These are phyloP conservation scores for Acanthamoeba sp. DNA, from an alignment of 208 protist genomes.

Conservation along the genomic window DNA sequence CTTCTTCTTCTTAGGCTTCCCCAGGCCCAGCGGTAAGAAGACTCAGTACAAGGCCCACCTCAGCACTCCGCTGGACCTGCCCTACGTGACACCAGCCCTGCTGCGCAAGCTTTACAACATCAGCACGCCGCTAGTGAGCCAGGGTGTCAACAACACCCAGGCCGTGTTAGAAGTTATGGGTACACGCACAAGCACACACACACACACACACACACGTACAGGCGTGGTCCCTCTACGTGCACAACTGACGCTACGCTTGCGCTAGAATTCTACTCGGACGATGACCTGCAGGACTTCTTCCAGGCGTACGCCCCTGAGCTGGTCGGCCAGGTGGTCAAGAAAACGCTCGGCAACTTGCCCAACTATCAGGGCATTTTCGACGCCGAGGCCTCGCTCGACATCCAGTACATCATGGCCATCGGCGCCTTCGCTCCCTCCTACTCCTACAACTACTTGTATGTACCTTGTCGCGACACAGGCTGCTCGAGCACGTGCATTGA, in stretches of 20 bases:
- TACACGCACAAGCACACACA: too few relatives aligned
- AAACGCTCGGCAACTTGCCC: constrained; percentile 36
- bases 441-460: constrained; percentile 72
- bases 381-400: constrained; percentile 37
- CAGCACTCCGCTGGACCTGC: neutral
- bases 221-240: too few relatives aligned
- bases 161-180: too few relatives aligned
- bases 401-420: constrained; percentile 70
- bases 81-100: constrained; percentile 50
- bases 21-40: too few relatives aligned
- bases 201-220: too few relatives aligned
- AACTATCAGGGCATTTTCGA: constrained; percentile 17
- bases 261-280: constrained; percentile 56
- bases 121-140: neutral
- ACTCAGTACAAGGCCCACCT: neutral
- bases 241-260: too few relatives aligned
- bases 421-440: constrained; percentile 61
- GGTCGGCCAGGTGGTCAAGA: neutral
- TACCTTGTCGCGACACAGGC: neutral
- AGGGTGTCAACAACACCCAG: too few relatives aligned
- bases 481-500: too few relatives aligned
- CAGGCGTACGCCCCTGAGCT: too few relatives aligned
- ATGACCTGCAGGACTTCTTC: constrained; percentile 71
- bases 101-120: constrained; percentile 60
- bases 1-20: constrained; percentile 10